Percentiles rank a stretch among this genome's conserved stretches.
These are phyloP conservation scores for Ambrosia artemisiifolia DNA, from an alignment of 129 eudicot genomes.

Conservation along the genomic window DNA sequence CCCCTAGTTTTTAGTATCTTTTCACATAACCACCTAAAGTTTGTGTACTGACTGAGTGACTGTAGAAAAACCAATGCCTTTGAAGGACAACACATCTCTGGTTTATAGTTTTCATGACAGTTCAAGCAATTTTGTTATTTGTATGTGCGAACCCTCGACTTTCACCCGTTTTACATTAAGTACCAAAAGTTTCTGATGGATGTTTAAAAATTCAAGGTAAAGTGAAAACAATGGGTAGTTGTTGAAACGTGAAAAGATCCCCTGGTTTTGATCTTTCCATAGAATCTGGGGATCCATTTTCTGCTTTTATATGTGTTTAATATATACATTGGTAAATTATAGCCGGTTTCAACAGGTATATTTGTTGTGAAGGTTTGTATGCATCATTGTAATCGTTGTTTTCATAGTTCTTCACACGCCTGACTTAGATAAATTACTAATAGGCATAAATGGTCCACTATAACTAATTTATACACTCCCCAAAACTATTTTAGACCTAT, in stretches of 20 bases:
- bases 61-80: slow-evolving; percentile 13
- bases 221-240: slow-evolving; percentile 15
- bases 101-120: neutral
- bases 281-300: slow-evolving; percentile 14
- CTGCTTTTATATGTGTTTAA: neutral
- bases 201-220: neutral
- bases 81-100: neutral
- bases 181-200: neutral
- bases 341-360: too few species aligned
- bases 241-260: slow-evolving; percentile 18
- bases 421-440: too few species aligned
- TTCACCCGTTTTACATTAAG: neutral
- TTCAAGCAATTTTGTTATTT: neutral
- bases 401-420: too few species aligned
- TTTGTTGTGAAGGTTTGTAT: too few species aligned
- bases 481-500: too few species aligned
- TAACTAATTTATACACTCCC: too few species aligned
- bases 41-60: neutral
- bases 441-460: too few species aligned
- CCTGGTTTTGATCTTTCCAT: slow-evolving; percentile 18
- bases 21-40: neutral
- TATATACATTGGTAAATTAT: neutral
- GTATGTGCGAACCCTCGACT: slow-evolving; percentile 6
- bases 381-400: too few species aligned
- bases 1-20: slow-evolving; percentile 31